phyloP scores from a whole-genome alignment of 108 stramenopile genomes.

The Pseudonitzschia delicatissima region DNA sequence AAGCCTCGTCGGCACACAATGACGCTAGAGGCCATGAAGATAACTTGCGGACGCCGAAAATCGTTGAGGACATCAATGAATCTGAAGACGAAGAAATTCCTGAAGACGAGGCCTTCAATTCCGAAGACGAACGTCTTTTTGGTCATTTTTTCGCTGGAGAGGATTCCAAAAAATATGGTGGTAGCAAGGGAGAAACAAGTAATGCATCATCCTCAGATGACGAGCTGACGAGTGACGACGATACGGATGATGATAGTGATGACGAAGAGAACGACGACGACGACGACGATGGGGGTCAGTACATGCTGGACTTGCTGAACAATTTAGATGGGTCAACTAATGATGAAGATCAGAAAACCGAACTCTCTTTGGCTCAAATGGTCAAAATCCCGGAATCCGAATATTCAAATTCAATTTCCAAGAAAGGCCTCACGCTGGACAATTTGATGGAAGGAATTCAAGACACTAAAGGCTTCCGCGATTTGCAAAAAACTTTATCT shows the following conservation, averaged over 20 bases:
- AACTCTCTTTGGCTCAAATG: slow-evolving; percentile 29
- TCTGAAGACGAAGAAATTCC: slow-evolving; percentile 80
- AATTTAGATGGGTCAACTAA: slow-evolving; percentile 47
- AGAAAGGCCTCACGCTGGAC: slow-evolving; percentile 69
- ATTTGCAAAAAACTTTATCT: slow-evolving; percentile 72
- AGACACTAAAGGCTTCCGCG: slow-evolving; percentile 79
- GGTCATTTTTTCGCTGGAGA: slow-evolving; percentile 61
- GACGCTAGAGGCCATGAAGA: background rate
- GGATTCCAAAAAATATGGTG: slow-evolving; percentile 30
- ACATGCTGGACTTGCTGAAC: slow-evolving; percentile 79
- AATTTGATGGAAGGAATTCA: slow-evolving; percentile 80
- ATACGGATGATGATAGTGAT: slow-evolving; percentile 36
- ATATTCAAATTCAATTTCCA: slow-evolving; percentile 36
- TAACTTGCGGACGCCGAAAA: slow-evolving; percentile 26
- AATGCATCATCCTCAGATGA: slow-evolving; percentile 45
- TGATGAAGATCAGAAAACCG: slow-evolving; percentile 17
- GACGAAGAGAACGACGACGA: slow-evolving; percentile 75
- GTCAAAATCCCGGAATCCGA: slow-evolving; percentile 30
- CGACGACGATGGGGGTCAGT: slow-evolving; percentile 84
- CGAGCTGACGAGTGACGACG: slow-evolving; percentile 19
- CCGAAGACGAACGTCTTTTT: slow-evolving; percentile 80
- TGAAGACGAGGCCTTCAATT: slow-evolving; percentile 84
- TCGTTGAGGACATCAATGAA: slow-evolving; percentile 45
- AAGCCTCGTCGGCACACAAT: background rate
- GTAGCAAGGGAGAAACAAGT: slow-evolving; percentile 18